A percentile compares a stretch with the other conserved stretches of the same genome.
These are phyloP conservation scores for Fraxinus ornus DNA, from an alignment of 305 asterid species.

Conservation along the genomic window DNA sequence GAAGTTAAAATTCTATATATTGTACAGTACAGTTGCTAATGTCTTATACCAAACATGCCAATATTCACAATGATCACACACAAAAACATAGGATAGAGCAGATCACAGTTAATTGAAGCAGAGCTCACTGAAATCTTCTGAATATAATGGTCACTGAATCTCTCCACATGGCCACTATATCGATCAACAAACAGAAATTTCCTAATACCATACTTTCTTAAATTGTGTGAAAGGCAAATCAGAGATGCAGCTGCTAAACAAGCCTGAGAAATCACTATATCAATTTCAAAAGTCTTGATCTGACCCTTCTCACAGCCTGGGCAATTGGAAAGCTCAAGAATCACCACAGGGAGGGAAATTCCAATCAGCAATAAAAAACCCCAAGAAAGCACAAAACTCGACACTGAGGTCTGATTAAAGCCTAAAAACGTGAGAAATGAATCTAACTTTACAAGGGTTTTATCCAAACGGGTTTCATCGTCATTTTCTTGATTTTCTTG, in stretches of 20 bases:
- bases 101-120: slow-evolving; percentile 20
- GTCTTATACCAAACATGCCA: not conserved
- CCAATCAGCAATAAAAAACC: slow-evolving; percentile 49
- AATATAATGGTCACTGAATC: slow-evolving; percentile 57
- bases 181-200: slow-evolving; percentile 86
- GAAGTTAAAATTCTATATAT: not conserved
- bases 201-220: slow-evolving; percentile 77
- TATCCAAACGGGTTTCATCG: slow-evolving; percentile 51
- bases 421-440: slow-evolving; percentile 52
- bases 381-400: slow-evolving; percentile 54
- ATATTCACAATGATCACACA: not conserved
- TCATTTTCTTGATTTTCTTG: slow-evolving; percentile 37
- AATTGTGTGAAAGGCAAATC: slow-evolving; percentile 71
- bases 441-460: slow-evolving; percentile 52
- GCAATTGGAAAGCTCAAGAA: slow-evolving; percentile 63
- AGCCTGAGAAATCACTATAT: slow-evolving; percentile 70
- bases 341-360: slow-evolving; percentile 53
- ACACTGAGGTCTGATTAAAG: slow-evolving; percentile 54
- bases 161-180: slow-evolving; percentile 65
- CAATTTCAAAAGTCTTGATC: slow-evolving; percentile 67
- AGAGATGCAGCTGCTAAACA: slow-evolving; percentile 66
- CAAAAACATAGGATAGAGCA: not conserved
- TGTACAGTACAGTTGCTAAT: not conserved
- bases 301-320: slow-evolving; percentile 69
- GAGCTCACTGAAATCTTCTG: slow-evolving; percentile 67